Evolutionary conservation across 148 eudicot genomes (phyloP), one percentile per base, ranked within the genome.

Genomic region (Beta vulgaris): DNA sequence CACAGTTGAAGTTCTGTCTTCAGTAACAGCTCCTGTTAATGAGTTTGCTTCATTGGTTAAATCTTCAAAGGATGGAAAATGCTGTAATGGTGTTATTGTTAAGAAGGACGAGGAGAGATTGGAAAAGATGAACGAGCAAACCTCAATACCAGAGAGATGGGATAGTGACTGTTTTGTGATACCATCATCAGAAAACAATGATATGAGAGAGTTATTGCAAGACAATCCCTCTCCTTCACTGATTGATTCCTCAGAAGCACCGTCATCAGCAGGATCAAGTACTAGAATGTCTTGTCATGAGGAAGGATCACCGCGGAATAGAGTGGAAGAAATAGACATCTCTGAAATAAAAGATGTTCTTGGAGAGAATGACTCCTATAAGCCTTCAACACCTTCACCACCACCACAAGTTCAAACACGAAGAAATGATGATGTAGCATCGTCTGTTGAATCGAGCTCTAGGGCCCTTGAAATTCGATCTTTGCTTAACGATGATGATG

Each of bases 101-200:
- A 57, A 77, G 29, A 77, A 77, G 49, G 69, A 69, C 2, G 49
- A 70, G 69, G 57, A 77, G 29, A 46, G 15, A 60, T 46, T 32
- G 25, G 31, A n/a, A 13, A 18, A 76, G 35, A 46, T 55, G 63
- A 62, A 67, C 67, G 74, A 81, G 74, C 60, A 72, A 40, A 76
- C 0, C 44, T n/a, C 77, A 15, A 40, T 40, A 15, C 77, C 80
- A 21, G 43, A 34, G 64, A 81, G 35, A 64, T 81, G 83, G 83
- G 77, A 73, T 60, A 79, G 76, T n/a, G 80, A 72, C 46, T 81
- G 83, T 49, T 81, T 81, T 67, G 83, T 71, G 58, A 72, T 77
- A 67, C 74, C 74, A 60, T 58, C 67, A 23, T 54, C 74, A 31
- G 80, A 81, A 73, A 48, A 29, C 8, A 60, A 46, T 37, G 68